Conservation (phyloP, 2,329 filamentous ascomycete species). For the Penicillium sclerotiorum region DNA sequence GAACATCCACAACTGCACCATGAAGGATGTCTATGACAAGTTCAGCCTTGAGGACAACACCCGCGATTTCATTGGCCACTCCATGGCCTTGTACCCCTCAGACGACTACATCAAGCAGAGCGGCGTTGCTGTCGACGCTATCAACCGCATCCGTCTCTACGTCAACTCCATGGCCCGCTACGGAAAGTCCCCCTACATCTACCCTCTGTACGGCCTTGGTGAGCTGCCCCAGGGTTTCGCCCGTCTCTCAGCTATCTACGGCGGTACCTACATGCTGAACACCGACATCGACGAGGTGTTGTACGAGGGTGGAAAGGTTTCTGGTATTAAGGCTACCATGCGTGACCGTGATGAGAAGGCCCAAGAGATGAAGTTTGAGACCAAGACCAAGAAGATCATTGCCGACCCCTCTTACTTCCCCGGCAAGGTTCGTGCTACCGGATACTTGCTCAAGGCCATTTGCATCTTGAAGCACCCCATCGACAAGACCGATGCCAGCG, state of each 20-base stretch:
- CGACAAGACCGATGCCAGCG: conserved; percentile 81
- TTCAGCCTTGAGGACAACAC: conserved; percentile 89
- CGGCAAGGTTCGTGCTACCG: conserved; percentile 80
- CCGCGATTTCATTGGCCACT: conserved; percentile 94
- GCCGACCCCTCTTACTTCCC: conserved; percentile 98
- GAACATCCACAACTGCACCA: conserved; percentile 75
- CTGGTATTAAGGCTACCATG: conserved; percentile 97
- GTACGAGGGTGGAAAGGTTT: conserved; percentile 81
- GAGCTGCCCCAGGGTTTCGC: conserved; percentile 98
- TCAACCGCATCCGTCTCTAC: conserved; percentile 92
- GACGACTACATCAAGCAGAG: conserved; percentile 79
- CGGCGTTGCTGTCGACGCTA: conserved; percentile 78
- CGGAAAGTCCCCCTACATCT: conserved; percentile 99
- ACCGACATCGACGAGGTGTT: conserved; percentile 87
- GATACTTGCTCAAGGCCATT: conserved; percentile 92
- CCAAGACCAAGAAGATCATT: conserved; percentile 93
- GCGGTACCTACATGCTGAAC: conserved; percentile 99
- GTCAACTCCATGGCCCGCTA: conserved; percentile 97
- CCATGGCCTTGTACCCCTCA: conserved; percentile 93
- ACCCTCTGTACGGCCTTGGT: conserved; percentile 94
- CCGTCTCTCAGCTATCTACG: conserved; percentile 95
- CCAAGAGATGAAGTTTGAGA: conserved; percentile 85
- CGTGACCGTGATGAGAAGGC: conserved; percentile 75
- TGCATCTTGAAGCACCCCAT: conserved; percentile 97
- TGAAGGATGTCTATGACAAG: conserved; percentile 99